Evolutionary conservation across 306 rosid species (phyloP), one percentile per base, ranked within the genome.

Genomic region (Lathyrus oleraceus): DNA sequence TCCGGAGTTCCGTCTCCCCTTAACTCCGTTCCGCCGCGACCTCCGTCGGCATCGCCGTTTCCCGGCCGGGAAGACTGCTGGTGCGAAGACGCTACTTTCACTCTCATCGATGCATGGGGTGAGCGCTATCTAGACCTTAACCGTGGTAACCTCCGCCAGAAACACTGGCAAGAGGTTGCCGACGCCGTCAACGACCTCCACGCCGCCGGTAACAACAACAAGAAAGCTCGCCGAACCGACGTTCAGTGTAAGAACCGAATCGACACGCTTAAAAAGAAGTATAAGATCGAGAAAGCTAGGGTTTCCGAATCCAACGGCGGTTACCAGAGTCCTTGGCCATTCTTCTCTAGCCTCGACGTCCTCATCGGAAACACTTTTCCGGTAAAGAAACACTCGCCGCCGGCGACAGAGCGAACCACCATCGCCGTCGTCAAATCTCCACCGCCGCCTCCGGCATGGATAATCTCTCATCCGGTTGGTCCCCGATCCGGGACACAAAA

Each of bases 101-200:
- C 93, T 21, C 96, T 89, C 71, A 67, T 87, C 79, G 85, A 87
- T 19, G 93, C 93, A 30, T 89, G 92, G 96, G 93, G 96, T 6
- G 85, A 87, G 4, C 91, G 84, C 16, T 78, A 82, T 65, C 51
- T 87, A 5, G 85, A 74, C 39, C 87, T 87, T 43, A 85, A 83
- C 76, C 89, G 84, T n/a, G 93, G 96, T 13, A 85, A 83, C 78
- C 96, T 87, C 76, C 86, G 91, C 4, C 88, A 85, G 71, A 82
- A 80, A 21, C 93, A 85, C 83, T 89, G 96, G 96, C 84, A 82
- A 67, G 88, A 85, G 75, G 89, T 87, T 66, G 89, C 96, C 79
- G 89, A 78, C 77, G 84, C 86, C 74, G 89, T 89, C 73, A 89
- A 89, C 88, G 40, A 75, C 71, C 48, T 65, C 5, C 89, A 86